A percentile compares a stretch with the other conserved stretches of the same genome.
phyloP scores from a whole-genome alignment of 208 protist genomes.

The Leishmania tropica region DNA sequence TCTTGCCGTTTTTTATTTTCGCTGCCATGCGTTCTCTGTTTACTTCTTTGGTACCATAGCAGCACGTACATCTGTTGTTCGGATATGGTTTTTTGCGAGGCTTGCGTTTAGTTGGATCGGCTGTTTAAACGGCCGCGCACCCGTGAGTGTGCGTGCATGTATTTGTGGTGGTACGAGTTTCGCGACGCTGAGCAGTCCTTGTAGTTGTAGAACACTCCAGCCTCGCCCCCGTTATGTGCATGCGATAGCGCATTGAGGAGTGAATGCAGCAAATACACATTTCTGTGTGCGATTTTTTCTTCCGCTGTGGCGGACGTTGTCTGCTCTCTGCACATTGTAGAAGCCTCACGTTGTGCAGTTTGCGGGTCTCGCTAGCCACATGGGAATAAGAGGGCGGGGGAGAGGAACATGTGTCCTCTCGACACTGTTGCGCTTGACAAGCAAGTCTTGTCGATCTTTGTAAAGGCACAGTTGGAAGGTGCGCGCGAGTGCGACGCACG shows the following conservation, averaged over 20 bases:
- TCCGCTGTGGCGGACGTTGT: neutral
- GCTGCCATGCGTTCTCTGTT: neutral
- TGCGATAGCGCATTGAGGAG: neutral
- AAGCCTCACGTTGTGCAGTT: neutral
- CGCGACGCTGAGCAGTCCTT: neutral
- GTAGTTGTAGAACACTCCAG: neutral
- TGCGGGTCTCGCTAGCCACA: neutral
- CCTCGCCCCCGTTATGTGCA: neutral
- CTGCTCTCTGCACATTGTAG: neutral
- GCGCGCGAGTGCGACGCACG: neutral
- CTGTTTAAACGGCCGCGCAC: neutral
- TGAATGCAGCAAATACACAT: neutral
- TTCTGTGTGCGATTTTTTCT: neutral
- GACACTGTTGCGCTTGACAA: neutral
- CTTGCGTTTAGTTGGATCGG: neutral
- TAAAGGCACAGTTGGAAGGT: neutral
- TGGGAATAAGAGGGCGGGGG: neutral
- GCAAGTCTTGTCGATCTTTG: neutral
- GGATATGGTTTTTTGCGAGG: neutral
- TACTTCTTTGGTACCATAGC: neutral
- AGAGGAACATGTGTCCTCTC: neutral
- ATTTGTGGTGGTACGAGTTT: neutral
- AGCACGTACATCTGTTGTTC: neutral
- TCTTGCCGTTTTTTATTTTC: slow-evolving; percentile 5
- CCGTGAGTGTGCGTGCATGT: neutral